Evolutionary conservation across 2,329 filamentous ascomycete species (phyloP), one percentile per base, ranked within the genome.

Genomic region (Allantophomopsis cytisporea): DNA sequence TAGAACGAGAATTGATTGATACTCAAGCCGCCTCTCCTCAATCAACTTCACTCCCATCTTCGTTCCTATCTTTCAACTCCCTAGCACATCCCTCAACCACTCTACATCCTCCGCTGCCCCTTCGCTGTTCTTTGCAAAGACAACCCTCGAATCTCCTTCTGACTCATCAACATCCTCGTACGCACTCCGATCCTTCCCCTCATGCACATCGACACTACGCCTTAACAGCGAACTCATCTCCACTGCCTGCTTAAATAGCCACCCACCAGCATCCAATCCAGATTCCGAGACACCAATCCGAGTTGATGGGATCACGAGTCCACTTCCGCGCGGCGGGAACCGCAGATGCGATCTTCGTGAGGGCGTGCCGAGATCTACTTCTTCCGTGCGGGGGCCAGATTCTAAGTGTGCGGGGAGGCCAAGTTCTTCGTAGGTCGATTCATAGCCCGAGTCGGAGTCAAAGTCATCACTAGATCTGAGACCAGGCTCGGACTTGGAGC

Each of bases 151-250:
- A 31, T 46, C 44, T 17, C 40, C 45, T 11, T 40, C 49, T 2
- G 31, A 39, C 28, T 44, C 32, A 46, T 54, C 47, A 4, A 45
- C 30, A 33, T 47, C 45, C 12, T 48, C 44, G 43, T 51, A 33
- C 41, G 14, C 47, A 33, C 35, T 7, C 10, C 35, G 14, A 13
- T 48, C 47, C 18, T 44, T 46, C 14, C 45, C 46, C 20, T 54
- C 53, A 37, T 51, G 40, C n/a, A 45, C 8, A 3, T 37, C 18
- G 1, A 56, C 23, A 39, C 52, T 54, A 33, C 52, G 46, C 28
- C 46, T 39, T 48, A 57, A 50, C 2, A 53, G 16, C 1, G 8
- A 16, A 1, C 37, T 41, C 32, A 57, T 40, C 32, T 52, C 45
- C 8, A 44, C 31, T 2, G 52, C 48, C 42, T 57, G 54, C 12